phyloP scores from a whole-genome alignment of 2,329 filamentous ascomycete species.

The Zalaria obscura region DNA sequence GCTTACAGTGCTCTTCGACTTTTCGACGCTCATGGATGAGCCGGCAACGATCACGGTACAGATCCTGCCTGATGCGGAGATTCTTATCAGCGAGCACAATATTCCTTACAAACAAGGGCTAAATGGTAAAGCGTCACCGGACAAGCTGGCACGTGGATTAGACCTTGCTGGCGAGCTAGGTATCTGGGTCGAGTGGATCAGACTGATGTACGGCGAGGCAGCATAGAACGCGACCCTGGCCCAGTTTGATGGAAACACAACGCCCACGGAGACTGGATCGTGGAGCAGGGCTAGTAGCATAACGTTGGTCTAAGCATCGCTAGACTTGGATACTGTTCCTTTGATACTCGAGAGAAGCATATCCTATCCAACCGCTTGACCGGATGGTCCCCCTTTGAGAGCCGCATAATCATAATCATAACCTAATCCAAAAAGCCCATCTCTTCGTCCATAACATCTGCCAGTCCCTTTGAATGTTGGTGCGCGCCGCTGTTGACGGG shows the following conservation, averaged over 20 bases:
- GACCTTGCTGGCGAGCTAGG: slow-evolving; percentile 35
- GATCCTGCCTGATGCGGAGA: slow-evolving; percentile 44
- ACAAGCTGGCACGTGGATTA: slow-evolving; percentile 27
- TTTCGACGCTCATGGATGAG: slow-evolving; percentile 7
- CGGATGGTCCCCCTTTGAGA: too few species aligned
- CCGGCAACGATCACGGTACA: slow-evolving; percentile 43
- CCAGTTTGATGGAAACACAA: too few species aligned
- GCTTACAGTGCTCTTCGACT: slow-evolving; percentile 12
- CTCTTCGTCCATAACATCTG: slow-evolving; percentile 41
- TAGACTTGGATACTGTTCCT: too few species aligned
- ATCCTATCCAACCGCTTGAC: too few species aligned
- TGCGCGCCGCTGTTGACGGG: slow-evolving; percentile 31
- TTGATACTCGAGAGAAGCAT: too few species aligned
- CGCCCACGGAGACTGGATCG: too few species aligned
- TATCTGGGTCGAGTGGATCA: slow-evolving; percentile 38
- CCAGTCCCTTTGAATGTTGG: slow-evolving; percentile 28
- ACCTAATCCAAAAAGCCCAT: slow-evolving; percentile 39
- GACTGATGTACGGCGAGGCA: slow-evolving; percentile 4
- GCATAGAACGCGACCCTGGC: too few species aligned
- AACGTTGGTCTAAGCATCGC: too few species aligned
- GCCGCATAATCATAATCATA: too few species aligned
- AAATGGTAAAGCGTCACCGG: slow-evolving; percentile 10
- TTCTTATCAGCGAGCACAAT: slow-evolving; percentile 44
- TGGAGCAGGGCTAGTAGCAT: too few species aligned
- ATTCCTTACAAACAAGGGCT: slow-evolving; percentile 7